Evolutionary conservation across 768 basidiomycete genomes (phyloP), one percentile per base, ranked within the genome.

Genomic region (Tylopilus intermedius): DNA sequence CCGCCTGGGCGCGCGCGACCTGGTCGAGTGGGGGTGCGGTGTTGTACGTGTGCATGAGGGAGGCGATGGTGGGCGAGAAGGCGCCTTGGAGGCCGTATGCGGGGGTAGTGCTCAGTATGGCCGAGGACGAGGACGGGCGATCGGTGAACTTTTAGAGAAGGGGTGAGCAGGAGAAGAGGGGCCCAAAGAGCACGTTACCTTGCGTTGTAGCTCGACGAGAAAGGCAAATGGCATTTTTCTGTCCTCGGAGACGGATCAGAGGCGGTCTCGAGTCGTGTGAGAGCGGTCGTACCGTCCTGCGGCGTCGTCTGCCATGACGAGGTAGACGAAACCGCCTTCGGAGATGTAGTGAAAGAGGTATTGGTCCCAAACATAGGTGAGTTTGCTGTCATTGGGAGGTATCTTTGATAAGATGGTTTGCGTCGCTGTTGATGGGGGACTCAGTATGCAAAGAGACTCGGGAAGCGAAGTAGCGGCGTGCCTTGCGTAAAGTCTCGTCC

Each of bases 211-310:
- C 44, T 94, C 92, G 35, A 79, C 75, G 4, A 99, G 76, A 71
- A 98, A 99, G 5, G 89, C 88, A 64, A 98, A 99, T 10, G 96
- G 94, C 79, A 92, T 88, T 57, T 94, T 79, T 61, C 90, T 92
- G 60, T 38, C 21, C 41, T 15, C 53, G 22, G 58, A 30, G 32
- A 24, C 4, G 33, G 30, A 47, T 49, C 24, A 54, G 41, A 35
- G 2, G 21, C 5, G 7, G 9, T 30, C 30, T 30, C 9, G 30
- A 6, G 40, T 24, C 14, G 30, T 26, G 38, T 24, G 38, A 14
- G 29, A 7, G 15, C 27, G 42, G 10, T 4, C 47, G 49, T 54
- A 90, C 90, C 95, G 79, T 51, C 94, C 94, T 15, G 84, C 90
- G 38, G 86, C 79, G 67, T 97, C 94, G 66, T 98, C 93, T 5